Evolutionary conservation across 2,329 filamentous ascomycete species (phyloP).

Genomic region (Cylindrodendrum hubeiense): DNA sequence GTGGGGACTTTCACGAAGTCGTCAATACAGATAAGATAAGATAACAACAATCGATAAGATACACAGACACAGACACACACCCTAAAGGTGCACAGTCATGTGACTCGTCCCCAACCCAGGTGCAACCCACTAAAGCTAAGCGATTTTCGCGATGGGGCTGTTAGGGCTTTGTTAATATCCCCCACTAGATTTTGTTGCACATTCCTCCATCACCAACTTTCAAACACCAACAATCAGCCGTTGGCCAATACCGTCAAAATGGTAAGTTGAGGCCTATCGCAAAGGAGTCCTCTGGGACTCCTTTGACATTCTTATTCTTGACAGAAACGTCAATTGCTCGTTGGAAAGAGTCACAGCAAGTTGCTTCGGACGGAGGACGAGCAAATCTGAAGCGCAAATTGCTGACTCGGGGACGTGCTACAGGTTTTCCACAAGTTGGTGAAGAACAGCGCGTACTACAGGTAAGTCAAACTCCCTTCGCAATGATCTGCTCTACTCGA

Average conservation of each 20-base stretch:
- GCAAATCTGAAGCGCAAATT: constrained; percentile 97
- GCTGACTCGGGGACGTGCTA: constrained; percentile 86
- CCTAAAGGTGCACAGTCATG: constrained; percentile 38
- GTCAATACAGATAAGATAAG: constrained; percentile 23
- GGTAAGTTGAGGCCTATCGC: constrained; percentile 70
- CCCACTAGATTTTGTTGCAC: constrained; percentile 53
- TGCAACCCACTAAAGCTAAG: constrained; percentile 35
- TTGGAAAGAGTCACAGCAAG: constrained; percentile 93
- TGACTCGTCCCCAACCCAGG: constrained; percentile 57
- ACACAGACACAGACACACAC: background rate
- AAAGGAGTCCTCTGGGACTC: constrained; percentile 29
- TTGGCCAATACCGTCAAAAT: constrained; percentile 72
- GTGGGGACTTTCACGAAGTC: background rate
- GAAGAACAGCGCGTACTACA: constrained; percentile 99
- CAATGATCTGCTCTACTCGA: background rate
- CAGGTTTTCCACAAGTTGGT: constrained; percentile 93
- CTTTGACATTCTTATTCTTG: constrained; percentile 44
- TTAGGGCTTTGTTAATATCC: constrained; percentile 58
- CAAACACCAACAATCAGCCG: constrained; percentile 53
- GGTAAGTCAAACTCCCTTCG: constrained; percentile 69
- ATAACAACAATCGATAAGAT: constrained; percentile 9
- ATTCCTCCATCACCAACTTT: constrained; percentile 48
- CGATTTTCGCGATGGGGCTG: constrained; percentile 31
- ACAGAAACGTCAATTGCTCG: constrained; percentile 61
- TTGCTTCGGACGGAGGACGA: constrained; percentile 87